Evolutionary conservation across 305 asterid species (phyloP), one percentile per base, ranked within the genome.

Genomic region (Fraxinus velutina): DNA sequence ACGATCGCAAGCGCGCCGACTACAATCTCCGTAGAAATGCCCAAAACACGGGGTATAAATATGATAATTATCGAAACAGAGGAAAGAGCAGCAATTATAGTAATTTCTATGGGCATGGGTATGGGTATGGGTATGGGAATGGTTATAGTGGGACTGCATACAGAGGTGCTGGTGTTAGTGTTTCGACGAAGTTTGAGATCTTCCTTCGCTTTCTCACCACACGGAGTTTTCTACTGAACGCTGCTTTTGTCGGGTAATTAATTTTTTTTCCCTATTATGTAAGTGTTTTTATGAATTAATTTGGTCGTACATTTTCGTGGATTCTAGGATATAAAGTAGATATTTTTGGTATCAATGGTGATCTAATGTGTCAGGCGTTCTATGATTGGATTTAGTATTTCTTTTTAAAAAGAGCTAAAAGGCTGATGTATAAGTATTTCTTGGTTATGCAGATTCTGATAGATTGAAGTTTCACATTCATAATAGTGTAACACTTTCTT

Each of bases 1-100:
- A 95, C 55, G 97, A 95, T 84, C 89, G 88, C 73, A 92, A 87
- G 75, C 94, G 97, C 29, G 94, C 94, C 30, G 96, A 91, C 80
- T 93, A 93, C 81, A 93, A 95, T 80, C 84, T 90, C 77, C 83
- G 74, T 80, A 83, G 87, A 30, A 82, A 83, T 60, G 73, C 86
- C 13, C 78, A 83, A 37, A 84, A 84, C 7, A 30, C 80, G 21
- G 8, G 82, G 10, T 57, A 62, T 4, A 44, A 80, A 10, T 44
- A 84, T 36, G 76, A 80, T 34, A 81, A 84, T 83, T 37, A 72
- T 13, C 22, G 78, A 17, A 79, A 84, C 76, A 79, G 76, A n/a
- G 76, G 88, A 72, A 73, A 68, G 7, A 78, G 85, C 6, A 34
- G 87, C 17, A 64, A 66, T 6, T 62, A 85, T 70, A 55, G 85